Conservation (phyloP, 352 stramenopile species). For the Discostella stelligera region DNA sequence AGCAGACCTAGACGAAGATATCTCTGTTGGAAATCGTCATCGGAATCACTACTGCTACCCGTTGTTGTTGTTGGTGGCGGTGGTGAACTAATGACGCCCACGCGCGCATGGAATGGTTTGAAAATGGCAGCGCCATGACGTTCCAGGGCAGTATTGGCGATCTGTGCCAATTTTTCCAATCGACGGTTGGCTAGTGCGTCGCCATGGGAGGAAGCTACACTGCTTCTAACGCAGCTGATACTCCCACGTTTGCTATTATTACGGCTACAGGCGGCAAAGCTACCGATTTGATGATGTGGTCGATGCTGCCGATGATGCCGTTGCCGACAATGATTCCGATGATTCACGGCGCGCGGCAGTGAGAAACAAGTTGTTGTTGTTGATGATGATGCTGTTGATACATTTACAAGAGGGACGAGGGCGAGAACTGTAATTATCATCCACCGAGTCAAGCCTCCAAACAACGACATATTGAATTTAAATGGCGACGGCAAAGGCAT, state of each 20-base stretch:
- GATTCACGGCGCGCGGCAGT: background rate
- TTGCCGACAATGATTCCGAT: background rate
- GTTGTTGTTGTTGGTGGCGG: background rate
- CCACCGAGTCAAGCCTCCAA: background rate
- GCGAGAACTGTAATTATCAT: background rate
- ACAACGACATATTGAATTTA: background rate
- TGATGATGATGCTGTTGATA: too few species aligned
- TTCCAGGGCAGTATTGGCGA: conserved; percentile 28
- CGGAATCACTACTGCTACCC: background rate
- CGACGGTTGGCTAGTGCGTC: background rate
- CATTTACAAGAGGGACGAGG: background rate
- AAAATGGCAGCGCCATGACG: conserved; percentile 37
- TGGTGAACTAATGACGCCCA: conserved; percentile 40
- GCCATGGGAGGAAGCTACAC: background rate
- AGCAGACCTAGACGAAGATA: conserved; percentile 60
- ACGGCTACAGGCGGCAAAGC: background rate
- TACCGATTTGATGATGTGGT: background rate
- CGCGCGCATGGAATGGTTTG: conserved; percentile 52
- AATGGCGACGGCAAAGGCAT: background rate
- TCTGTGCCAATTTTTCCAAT: conserved; percentile 23
- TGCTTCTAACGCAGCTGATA: background rate
- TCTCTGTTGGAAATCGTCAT: conserved; percentile 3
- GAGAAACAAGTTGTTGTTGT: background rate
- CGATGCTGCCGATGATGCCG: background rate
- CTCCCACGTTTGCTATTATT: background rate